phyloP scores from a whole-genome alignment of 768 basidiomycete genomes.

The Boletus pseudo-olivaceus region DNA sequence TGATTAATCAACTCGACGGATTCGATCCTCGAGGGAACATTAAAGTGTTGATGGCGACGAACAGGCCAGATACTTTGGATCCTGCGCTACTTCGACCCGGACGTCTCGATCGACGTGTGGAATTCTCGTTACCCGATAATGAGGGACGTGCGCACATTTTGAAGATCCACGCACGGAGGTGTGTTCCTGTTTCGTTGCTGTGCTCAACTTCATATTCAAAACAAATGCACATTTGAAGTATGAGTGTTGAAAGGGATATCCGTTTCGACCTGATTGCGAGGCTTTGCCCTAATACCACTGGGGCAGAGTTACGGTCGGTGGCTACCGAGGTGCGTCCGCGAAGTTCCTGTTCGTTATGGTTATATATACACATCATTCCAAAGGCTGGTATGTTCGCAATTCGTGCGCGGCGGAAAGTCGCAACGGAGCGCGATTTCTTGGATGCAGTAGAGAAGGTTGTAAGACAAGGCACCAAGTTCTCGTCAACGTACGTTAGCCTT shows the following conservation, averaged over 20 bases:
- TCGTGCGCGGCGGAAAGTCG: slow-evolving; percentile 92
- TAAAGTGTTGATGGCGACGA: slow-evolving; percentile 99
- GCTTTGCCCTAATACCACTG: slow-evolving; percentile 96
- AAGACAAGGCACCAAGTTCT: slow-evolving; percentile 96
- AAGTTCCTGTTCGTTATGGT: slow-evolving; percentile 40
- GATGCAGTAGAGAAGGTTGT: slow-evolving; percentile 99
- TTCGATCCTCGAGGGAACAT: slow-evolving; percentile 99
- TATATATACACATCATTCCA: slow-evolving; percentile 68
- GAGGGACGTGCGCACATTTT: slow-evolving; percentile 97
- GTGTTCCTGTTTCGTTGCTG: slow-evolving; percentile 13
- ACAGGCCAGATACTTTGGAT: slow-evolving; percentile 98
- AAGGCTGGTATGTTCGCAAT: slow-evolving; percentile 99
- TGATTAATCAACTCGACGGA: slow-evolving; percentile 98
- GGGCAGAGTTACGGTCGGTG: slow-evolving; percentile 95
- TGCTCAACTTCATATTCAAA: not conserved
- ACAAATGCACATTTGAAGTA: slow-evolving; percentile 45
- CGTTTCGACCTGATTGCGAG: slow-evolving; percentile 97
- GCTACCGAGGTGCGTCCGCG: slow-evolving; percentile 76
- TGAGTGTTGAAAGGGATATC: slow-evolving; percentile 96
- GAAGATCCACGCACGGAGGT: slow-evolving; percentile 95
- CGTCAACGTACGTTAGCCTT: slow-evolving; percentile 71
- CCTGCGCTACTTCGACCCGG: slow-evolving; percentile 95
- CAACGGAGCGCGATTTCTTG: slow-evolving; percentile 95
- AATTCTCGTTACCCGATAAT: slow-evolving; percentile 91
- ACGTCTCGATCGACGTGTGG: slow-evolving; percentile 93